Base-by-base conservation (phyloP, 2,329 filamentous ascomycete species). In the Fusarium buharicum region DNA sequence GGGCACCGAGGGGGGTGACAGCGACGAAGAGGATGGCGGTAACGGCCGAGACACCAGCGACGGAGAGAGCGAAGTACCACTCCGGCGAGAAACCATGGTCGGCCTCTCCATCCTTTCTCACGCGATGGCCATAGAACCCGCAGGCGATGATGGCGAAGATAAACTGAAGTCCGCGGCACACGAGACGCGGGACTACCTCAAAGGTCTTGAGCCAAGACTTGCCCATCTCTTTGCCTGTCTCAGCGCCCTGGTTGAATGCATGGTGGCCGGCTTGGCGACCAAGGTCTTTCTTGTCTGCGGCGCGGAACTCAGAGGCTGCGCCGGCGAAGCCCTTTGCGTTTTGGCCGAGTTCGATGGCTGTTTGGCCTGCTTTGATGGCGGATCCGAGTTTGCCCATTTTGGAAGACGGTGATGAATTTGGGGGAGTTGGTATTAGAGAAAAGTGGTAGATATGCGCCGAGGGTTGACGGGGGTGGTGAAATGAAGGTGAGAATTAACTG, bases 101-200 rank as follows among this genome's bases (percentile, higher is more conserved):
- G 33, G 62, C 66, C 17, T 70, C 67, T 46, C 65, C 68, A 18
- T 84, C 83, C 6, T 74, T 69, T 56, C 80, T 73, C 56, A 81
- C 75, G 54, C 88, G 86, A 56, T 81, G 77, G 13, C 84, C 88
- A 68, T 91, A 93, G 52, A 93, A 82, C 20, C 87, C 90, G 51
- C 86, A 82, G 48, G 90, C 86, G 37, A 88, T 83, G 55, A 93
- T 76, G 40, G 85, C 90, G 68, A 91, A 82, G 70, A 91, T 77
- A 70, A 93, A 85, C 71, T 93, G 90, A 28, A 90, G 74, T 69
- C 87, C 81, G 59, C 90, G 89, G 14, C 88, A 78, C 55, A 82
- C 62, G 40, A 81, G 74, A 62, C 84, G 85, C 28, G 79, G 75
- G 49, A 84, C 64, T 37, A 74, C 76, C 66, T 81, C 79, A 54